Conservation (phyloP, 345 rosid genomes). For the Ceriops decandra region DNA sequence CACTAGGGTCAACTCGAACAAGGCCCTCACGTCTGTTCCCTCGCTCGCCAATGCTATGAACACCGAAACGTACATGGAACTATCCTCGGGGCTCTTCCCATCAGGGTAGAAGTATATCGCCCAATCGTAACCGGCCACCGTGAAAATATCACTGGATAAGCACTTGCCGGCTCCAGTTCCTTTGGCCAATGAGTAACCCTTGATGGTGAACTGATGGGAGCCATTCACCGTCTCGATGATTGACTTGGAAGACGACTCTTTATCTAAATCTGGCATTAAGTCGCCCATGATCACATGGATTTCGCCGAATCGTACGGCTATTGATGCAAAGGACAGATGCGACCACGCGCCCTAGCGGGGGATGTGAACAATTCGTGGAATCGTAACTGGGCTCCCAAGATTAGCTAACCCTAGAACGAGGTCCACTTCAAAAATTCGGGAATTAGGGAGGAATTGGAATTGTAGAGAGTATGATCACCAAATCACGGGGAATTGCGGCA, state of each 20-base stretch:
- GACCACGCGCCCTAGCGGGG: too few species aligned
- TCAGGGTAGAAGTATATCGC: constrained; percentile 90
- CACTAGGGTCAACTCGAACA: constrained; percentile 75
- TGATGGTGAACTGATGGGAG: constrained; percentile 71
- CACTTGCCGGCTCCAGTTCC: constrained; percentile 79
- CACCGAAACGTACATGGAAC: constrained; percentile 62
- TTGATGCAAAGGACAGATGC: too few species aligned
- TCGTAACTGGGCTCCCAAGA: background rate
- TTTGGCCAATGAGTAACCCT: constrained; percentile 76
- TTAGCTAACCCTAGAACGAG: constrained; percentile 6
- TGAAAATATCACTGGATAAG: constrained; percentile 72
- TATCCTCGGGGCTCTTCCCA: constrained; percentile 83
- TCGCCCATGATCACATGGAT: constrained; percentile 48
- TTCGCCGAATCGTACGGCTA: too few species aligned
- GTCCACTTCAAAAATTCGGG: too few species aligned
- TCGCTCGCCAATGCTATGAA: constrained; percentile 88
- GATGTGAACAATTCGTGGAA: background rate
- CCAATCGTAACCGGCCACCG: constrained; percentile 93
- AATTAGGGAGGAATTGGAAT: background rate
- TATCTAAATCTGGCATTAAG: constrained; percentile 24
- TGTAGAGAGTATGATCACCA: background rate
- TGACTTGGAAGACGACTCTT: constrained; percentile 51
- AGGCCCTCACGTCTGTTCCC: constrained; percentile 87
- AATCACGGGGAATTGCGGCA: background rate
- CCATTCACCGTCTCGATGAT: constrained; percentile 80